A percentile compares a stretch with the other conserved stretches of the same genome.
Conservation (phyloP, 495 filamentous ascomycete genomes). For the Friedmanniomyces simplex region DNA sequence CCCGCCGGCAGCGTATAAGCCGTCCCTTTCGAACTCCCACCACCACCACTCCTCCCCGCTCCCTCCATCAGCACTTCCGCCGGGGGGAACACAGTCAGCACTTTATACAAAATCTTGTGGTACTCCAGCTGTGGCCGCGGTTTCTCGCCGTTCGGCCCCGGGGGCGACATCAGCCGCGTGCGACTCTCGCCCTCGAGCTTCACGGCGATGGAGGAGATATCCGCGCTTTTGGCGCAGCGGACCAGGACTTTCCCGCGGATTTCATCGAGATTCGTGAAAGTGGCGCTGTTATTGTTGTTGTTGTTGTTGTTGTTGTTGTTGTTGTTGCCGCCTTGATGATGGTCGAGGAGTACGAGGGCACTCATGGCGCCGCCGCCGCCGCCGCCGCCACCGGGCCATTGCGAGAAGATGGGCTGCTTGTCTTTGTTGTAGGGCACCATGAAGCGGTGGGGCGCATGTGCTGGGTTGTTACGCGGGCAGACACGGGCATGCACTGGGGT, state of each 20-base stretch:
- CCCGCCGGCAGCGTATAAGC: slow-evolving; percentile 61
- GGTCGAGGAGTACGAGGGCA: slow-evolving; percentile 13
- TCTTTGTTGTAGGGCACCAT: slow-evolving; percentile 7
- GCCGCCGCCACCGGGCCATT: background rate
- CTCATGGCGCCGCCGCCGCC: slow-evolving; percentile 1
- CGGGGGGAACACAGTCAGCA: slow-evolving; percentile 53
- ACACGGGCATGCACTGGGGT: background rate
- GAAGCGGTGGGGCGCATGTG: background rate
- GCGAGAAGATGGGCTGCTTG: background rate
- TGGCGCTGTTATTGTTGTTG: no score
- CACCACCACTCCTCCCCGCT: slow-evolving; percentile 35
- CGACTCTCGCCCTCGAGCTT: slow-evolving; percentile 88
- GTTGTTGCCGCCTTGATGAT: slow-evolving; percentile 4
- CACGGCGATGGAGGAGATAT: slow-evolving; percentile 69
- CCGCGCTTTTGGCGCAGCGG: slow-evolving; percentile 49
- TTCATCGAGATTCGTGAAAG: slow-evolving; percentile 83
- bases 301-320: no score
- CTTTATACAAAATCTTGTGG: slow-evolving; percentile 63
- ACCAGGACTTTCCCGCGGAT: slow-evolving; percentile 62
- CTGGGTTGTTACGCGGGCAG: background rate
- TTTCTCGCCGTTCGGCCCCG: slow-evolving; percentile 40
- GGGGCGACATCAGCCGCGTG: slow-evolving; percentile 45
- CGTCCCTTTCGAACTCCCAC: slow-evolving; percentile 15
- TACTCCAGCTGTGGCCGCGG: slow-evolving; percentile 58
- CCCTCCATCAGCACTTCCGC: no score